Base-by-base conservation (phyloP, 495 filamentous ascomycete genomes). In the Astrothelium subdiscretum region DNA sequence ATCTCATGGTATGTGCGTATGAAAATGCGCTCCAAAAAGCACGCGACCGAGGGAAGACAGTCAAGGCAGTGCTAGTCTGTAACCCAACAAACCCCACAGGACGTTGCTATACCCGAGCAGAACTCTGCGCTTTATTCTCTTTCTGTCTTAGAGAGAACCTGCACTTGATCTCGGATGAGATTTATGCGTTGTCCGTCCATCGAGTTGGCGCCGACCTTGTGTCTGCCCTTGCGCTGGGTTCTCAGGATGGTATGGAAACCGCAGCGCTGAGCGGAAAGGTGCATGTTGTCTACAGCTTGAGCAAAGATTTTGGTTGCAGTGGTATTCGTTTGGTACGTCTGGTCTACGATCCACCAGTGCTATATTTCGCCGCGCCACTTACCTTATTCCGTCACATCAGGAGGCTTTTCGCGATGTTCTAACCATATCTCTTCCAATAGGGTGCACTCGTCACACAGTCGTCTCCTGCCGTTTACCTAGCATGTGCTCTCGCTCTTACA, bases 41-140 rank as follows among this genome's bases (percentile, higher is more conserved):
- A 3, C 10, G n/a, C 8, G n/a, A 12, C 3, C 3, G 8, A 10
- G 43, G 43, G 8, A 48, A 11, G 43, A 48, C 8, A 18, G n/a
- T 48, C 43, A 48, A 18, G n/a, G 43, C 43, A 15, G 3, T 48
- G 20, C n/a, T 48, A 12, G 8, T 5, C 20, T 81, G 80, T 65
- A 80, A 85, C 64, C 85, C 85, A 1, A 81, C 85, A 35, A 87
- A 87, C 67, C 84, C 84, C 0, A 72, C 84, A 0, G 80, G 83
- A 43, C 67, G 67, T 52, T 86, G 82, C 69, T 87, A 85, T 63
- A 67, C 81, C 0, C 72, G 68, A 18, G 73, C 80, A 15, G 74
- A 74, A 0, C 63, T 87, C 0, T 63, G 75, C 11, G 73, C 64
- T 20, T 69, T 83, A 31, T 75, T 84, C 74, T 68, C 68, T 10